Evolutionary conservation across 164 flowering plant species (phyloP).

Genomic region (Chimonanthus salicifolius): DNA sequence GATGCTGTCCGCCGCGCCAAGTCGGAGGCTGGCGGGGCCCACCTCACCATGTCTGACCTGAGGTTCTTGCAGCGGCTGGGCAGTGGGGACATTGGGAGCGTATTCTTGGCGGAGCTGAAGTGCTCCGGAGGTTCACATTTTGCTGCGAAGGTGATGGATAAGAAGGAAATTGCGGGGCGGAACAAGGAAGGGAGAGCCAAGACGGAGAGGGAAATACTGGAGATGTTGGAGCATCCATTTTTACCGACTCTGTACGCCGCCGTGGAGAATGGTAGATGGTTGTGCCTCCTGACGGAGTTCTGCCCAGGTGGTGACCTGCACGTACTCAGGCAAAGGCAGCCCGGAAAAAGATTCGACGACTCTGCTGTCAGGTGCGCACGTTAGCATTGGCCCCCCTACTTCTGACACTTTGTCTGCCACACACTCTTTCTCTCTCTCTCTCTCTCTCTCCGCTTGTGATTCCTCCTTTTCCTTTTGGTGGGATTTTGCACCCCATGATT

Average conservation of each 20-base stretch:
- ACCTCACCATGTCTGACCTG: conserved; percentile 41
- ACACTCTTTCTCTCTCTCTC: neutral
- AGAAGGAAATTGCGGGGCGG: conserved; percentile 46
- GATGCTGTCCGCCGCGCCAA: conserved; percentile 29
- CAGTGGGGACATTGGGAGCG: conserved; percentile 79
- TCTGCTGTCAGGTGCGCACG: conserved; percentile 54
- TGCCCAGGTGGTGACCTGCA: conserved; percentile 88
- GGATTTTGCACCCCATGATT: neutral
- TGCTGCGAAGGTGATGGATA: conserved; percentile 79
- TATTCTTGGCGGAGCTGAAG: conserved; percentile 57
- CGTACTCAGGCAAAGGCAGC: conserved; percentile 68
- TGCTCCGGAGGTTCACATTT: conserved; percentile 28
- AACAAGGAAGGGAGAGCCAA: conserved; percentile 56
- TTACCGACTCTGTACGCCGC: conserved; percentile 63
- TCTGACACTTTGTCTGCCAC: neutral
- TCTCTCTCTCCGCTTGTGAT: neutral
- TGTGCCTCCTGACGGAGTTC: conserved; percentile 69
- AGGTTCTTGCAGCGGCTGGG: conserved; percentile 63
- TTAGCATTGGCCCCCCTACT: neutral
- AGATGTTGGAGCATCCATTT: conserved; percentile 68
- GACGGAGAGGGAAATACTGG: conserved; percentile 59
- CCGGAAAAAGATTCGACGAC: conserved; percentile 48
- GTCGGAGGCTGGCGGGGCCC: conserved; percentile 17
- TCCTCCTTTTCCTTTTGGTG: neutral
- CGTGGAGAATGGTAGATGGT: conserved; percentile 46